A percentile compares a stretch with the other conserved stretches of the same genome.
phyloP scores from a whole-genome alignment of 805 yeast species.

The Hanseniaspora singularis region DNA sequence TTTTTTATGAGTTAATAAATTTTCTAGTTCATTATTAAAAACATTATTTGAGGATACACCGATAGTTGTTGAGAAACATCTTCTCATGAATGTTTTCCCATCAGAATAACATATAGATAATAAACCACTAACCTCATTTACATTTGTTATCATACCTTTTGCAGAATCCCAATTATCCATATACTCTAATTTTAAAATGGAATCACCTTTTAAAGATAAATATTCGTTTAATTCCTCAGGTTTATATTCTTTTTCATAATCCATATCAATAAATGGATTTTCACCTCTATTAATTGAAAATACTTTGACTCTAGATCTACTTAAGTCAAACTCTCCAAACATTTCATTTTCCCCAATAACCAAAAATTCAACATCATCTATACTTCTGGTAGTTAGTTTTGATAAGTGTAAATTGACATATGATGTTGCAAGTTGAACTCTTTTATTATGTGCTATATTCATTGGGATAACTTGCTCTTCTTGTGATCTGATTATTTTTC shows the following conservation, averaged over 20 bases:
- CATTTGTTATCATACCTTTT: constrained; percentile 31
- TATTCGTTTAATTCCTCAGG: constrained; percentile 2
- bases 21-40: background rate
- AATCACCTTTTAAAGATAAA: constrained; percentile 34
- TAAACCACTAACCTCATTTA: constrained; percentile 11
- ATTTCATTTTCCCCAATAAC: constrained; percentile 13
- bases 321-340: constrained; percentile 11
- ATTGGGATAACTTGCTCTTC: constrained; percentile 15
- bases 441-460: constrained; percentile 10
- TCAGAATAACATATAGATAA: constrained; percentile 10
- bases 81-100: constrained; percentile 27
- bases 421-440: constrained; percentile 3
- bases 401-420: constrained; percentile 14
- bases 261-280: constrained; percentile 10
- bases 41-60: constrained; percentile 9
- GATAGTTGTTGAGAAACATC: constrained; percentile 15
- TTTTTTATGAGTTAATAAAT: constrained; percentile 16
- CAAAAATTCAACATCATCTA: constrained; percentile 10
- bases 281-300: constrained; percentile 15
- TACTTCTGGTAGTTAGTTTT: constrained; percentile 9
- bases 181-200: constrained; percentile 28
- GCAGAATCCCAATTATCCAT: constrained; percentile 50
- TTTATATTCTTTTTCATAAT: constrained; percentile 13
- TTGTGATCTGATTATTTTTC: constrained; percentile 10
- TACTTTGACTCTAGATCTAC: constrained; percentile 17